Conservation (phyloP, 306 rosid genomes). For the Cicer judaicum region DNA sequence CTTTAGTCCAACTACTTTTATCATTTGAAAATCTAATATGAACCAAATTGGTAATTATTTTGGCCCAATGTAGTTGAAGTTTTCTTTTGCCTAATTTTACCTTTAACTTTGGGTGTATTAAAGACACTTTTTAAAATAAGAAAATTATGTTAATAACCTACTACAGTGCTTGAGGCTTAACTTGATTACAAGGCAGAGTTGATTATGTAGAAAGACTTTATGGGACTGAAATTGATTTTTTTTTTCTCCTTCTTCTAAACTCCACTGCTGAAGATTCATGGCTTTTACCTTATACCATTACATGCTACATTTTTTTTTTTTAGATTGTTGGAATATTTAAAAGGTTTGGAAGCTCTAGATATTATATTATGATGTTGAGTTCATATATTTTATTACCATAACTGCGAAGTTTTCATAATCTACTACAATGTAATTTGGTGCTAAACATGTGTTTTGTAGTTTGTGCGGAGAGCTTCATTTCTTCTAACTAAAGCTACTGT, state of each 20-base stretch:
- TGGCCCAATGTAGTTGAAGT: neutral
- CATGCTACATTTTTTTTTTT: neutral
- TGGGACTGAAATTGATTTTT: constrained; percentile 30
- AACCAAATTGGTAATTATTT: constrained; percentile 5
- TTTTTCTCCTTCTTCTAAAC: constrained; percentile 26
- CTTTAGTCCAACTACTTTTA: neutral
- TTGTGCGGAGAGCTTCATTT: constrained; percentile 38
- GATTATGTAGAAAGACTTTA: neutral
- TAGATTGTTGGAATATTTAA: constrained; percentile 32
- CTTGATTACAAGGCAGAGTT: constrained; percentile 19
- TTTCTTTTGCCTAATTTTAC: constrained; percentile 14
- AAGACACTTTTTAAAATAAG: neutral
- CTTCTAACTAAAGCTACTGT: constrained; percentile 47
- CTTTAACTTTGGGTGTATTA: neutral
- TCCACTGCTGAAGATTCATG: constrained; percentile 38
- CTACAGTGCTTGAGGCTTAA: neutral
- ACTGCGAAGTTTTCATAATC: constrained; percentile 26
- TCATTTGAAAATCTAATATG: constrained; percentile 34
- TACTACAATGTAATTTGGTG: constrained; percentile 27
- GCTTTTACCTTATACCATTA: constrained; percentile 18
- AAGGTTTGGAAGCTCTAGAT: constrained; percentile 12
- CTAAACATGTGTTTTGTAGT: constrained; percentile 32
- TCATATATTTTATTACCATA: neutral
- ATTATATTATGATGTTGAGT: constrained; percentile 20
- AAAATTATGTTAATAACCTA: neutral